Percentiles rank a stretch among this genome's conserved stretches.
Evolutionary conservation across 805 yeast genomes (phyloP).

Genomic region (Ogataea pilisensis): DNA sequence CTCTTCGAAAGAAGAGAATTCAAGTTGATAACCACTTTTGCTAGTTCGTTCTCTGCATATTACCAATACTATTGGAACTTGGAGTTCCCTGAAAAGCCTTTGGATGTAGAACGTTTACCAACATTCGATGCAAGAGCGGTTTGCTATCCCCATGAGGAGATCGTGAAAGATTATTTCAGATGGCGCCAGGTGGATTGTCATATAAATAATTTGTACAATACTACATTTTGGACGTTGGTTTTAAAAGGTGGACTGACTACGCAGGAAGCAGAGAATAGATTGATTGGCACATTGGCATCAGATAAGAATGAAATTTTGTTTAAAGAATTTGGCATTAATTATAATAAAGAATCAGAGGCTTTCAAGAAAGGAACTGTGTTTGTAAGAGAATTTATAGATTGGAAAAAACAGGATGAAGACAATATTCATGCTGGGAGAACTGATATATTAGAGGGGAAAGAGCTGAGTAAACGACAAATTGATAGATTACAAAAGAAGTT

Average conservation of each 20-base stretch:
- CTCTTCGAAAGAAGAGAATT: slow-evolving; percentile 80
- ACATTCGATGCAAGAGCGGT: slow-evolving; percentile 92
- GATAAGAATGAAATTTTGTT: slow-evolving; percentile 91
- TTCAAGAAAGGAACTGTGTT: slow-evolving; percentile 78
- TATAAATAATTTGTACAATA: slow-evolving; percentile 90
- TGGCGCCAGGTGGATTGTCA: slow-evolving; percentile 98
- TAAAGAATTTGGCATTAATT: slow-evolving; percentile 73
- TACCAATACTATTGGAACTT: slow-evolving; percentile 67
- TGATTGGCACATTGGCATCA: slow-evolving; percentile 72
- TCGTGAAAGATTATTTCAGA: slow-evolving; percentile 74
- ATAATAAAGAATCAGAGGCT: slow-evolving; percentile 85
- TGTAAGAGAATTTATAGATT: slow-evolving; percentile 41
- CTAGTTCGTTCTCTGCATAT: slow-evolving; percentile 73
- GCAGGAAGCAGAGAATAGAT: slow-evolving; percentile 71
- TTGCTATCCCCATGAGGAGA: slow-evolving; percentile 60
- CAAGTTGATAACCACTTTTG: slow-evolving; percentile 78
- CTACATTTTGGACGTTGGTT: slow-evolving; percentile 87
- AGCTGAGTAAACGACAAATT: slow-evolving; percentile 40
- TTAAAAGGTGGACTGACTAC: slow-evolving; percentile 63
- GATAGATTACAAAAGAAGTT: slow-evolving; percentile 46
- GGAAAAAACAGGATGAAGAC: slow-evolving; percentile 3
- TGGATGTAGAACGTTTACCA: slow-evolving; percentile 53
- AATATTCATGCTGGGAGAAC: not conserved
- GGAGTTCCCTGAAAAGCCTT: slow-evolving; percentile 46
- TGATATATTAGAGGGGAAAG: no score